Evolutionary conservation across 768 basidiomycete species (phyloP).

Genomic region (Phylloporus sp.): DNA sequence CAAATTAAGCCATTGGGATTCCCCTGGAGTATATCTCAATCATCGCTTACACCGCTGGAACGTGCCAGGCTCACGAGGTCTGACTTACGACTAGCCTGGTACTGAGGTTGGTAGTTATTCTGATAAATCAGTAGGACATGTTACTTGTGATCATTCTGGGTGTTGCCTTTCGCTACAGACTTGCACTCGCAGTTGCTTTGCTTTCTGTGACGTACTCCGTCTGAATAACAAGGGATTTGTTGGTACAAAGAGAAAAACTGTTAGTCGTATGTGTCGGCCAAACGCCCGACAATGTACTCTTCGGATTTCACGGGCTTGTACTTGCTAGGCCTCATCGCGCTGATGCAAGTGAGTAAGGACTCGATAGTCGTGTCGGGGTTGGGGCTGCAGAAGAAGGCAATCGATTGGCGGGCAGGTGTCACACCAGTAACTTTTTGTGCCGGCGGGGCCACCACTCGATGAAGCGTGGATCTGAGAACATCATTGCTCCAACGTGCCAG

Average conservation of each 20-base stretch:
- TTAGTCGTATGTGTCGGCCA: constrained; percentile 56
- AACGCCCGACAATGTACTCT: constrained; percentile 70
- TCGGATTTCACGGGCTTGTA: constrained; percentile 72
- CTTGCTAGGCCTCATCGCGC: constrained; percentile 48
- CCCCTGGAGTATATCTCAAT: too few species aligned
- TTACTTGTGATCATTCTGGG: too few species aligned
- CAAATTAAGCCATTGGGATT: too few species aligned
- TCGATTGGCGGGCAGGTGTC: constrained; percentile 68
- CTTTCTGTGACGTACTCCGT: too few species aligned
- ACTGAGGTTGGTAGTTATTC: too few species aligned
- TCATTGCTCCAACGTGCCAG: constrained; percentile 84
- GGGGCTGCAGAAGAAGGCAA: constrained; percentile 87
- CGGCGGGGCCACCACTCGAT: constrained; percentile 76
- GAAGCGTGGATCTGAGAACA: constrained; percentile 72
- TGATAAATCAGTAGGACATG: too few species aligned
- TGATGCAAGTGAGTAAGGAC: constrained; percentile 61
- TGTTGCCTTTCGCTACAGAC: too few species aligned
- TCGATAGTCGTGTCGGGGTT: constrained; percentile 64
- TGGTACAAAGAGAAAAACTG: background rate
- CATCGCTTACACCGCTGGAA: too few species aligned
- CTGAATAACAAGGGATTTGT: too few species aligned
- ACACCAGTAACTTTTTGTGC: constrained; percentile 45
- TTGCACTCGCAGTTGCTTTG: too few species aligned
- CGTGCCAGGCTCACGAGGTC: too few species aligned
- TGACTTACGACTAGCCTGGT: too few species aligned